A percentile compares a stretch with the other conserved stretches of the same genome.
Conservation (phyloP, 2,329 filamentous ascomycete genomes). For the Penicillium concentricum region DNA sequence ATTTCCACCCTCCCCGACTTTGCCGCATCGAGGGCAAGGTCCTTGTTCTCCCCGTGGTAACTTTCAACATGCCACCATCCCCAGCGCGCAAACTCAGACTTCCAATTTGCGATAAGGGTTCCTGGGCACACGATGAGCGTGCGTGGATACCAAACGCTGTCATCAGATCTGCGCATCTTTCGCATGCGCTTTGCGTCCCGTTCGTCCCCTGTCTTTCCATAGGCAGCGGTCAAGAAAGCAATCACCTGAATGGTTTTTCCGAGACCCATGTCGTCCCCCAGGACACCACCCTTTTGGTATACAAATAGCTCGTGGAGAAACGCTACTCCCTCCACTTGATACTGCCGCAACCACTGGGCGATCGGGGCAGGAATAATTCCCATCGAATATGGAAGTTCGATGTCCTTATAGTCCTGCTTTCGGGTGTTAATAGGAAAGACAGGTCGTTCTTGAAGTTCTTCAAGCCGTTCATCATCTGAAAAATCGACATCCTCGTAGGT, state of each 20-base stretch:
- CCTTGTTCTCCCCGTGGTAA: slow-evolving; percentile 73
- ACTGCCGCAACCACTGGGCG: slow-evolving; percentile 86
- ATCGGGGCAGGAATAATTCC: slow-evolving; percentile 85
- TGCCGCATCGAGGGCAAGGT: slow-evolving; percentile 70
- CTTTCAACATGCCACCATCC: slow-evolving; percentile 91
- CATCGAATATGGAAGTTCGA: slow-evolving; percentile 70
- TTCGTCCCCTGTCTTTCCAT: slow-evolving; percentile 90
- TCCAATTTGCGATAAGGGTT: slow-evolving; percentile 87
- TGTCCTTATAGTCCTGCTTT: slow-evolving; percentile 69
- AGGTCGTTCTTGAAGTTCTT: slow-evolving; percentile 67
- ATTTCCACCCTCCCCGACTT: slow-evolving; percentile 77
- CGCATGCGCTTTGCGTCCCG: slow-evolving; percentile 83
- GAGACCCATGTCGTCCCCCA: slow-evolving; percentile 96
- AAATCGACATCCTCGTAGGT: slow-evolving; percentile 74
- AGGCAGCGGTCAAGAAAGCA: slow-evolving; percentile 84
- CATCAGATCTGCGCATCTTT: slow-evolving; percentile 66
- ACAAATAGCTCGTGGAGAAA: slow-evolving; percentile 90
- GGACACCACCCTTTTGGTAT: slow-evolving; percentile 83
- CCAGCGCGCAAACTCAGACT: slow-evolving; percentile 80
- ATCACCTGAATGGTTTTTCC: slow-evolving; percentile 97
- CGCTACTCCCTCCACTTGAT: slow-evolving; percentile 79
- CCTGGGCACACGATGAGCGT: slow-evolving; percentile 87
- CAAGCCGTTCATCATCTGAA: slow-evolving; percentile 65
- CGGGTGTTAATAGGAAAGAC: slow-evolving; percentile 63
- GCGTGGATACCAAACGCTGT: slow-evolving; percentile 73